Evolutionary conservation across 2,329 filamentous ascomycete genomes (phyloP), one percentile per base, ranked within the genome.

Genomic region (Fusarium brachygibbosum): DNA sequence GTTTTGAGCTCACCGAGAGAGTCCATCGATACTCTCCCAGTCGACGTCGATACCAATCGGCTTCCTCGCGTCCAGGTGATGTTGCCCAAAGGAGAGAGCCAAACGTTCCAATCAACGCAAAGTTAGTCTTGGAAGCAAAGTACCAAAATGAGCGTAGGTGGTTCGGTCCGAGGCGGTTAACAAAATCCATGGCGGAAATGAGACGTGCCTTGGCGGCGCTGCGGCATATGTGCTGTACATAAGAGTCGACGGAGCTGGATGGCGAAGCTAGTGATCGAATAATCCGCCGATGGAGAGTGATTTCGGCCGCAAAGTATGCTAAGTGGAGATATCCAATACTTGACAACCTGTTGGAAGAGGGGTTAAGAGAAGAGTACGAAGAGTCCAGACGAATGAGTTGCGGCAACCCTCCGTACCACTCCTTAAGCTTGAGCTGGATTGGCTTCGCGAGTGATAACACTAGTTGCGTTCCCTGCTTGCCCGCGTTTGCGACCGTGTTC

Each of bases 181-280:
- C 94, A 79, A 98, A 97, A 78, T 98, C 95, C 92, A 98, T 97
- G 68, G 94, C 94, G 23, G 93, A 97, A 76, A 98, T 97, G 34
- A 98, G 86, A 8, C 95, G 91, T 0, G 95, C 97, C 79, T 98
- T 98, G 54, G 95, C 95, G 6, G 95, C 95, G 59, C 91, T 94
- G 54, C 95, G 93, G 80, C 94, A 97, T 72, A 98, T 97, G 79
- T 97, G 93, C 57, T 94, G 88, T 50, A 97, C 89, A 74, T 98
- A 97, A 0, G 91, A 87, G 76, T 97, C 93, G 38, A 90, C 84
- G 6, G 79, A 75, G 9, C 78, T 76, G 6, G 79, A 69, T 5
- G 77, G 73, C 13, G 83, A 79, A 21, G 82, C 76, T 42, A 98
- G 85, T 2, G 93, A 94, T 52, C 94, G 91, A 62, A 98, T 93